Base-by-base conservation (phyloP, 495 filamentous ascomycete genomes). In the Penicillium atrosanguineum region DNA sequence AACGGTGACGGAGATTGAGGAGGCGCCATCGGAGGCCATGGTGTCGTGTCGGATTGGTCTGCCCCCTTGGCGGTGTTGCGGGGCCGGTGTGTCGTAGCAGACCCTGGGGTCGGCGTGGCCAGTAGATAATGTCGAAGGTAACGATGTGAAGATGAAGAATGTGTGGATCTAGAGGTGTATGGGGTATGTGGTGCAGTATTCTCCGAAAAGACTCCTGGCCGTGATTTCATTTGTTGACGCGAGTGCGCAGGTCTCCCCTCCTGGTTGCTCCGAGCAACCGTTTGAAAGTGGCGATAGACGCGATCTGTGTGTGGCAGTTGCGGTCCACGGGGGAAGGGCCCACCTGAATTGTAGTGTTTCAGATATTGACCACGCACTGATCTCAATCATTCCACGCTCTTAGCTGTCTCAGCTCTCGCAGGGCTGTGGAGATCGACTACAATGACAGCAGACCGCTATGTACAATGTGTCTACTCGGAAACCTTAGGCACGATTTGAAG, bases 1-100 rank as follows among this genome's bases (percentile, higher is more conserved):
- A 56, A 98, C 91, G 78, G 75, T 64, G 45, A 73, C 74, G 36
- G 83, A 84, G 64, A 96, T 90, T 31, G 83, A 89, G 46, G 82
- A 86, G 47, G 87, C 83, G 69, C 82, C 82, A 57, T 79, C 79
- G 60, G 78, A 61, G 55, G 67, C 70, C 82, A 86, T 85, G 46
- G 36, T 76, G 67, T 43, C 34, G 46, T 50, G 39, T 49, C 29
- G 56, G 26, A 54, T 55, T 40, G 45, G 36, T 39, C 37, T 52
- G 45, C 48, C 57, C 57, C 47, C 55, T 20, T 61, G 49, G 51
- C 56, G 50, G 46, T 48, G 26, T 34, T 53, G 55, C 55, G 43
- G 61, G 61, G 53, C 50, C 58, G 53, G 48, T 45, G 53, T 59
- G 60, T 60, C 59, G 58, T 46, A 46, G 51, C 53, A 55, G 51